Evolutionary conservation across 768 basidiomycete species (phyloP), one percentile per base, ranked within the genome.

Genomic region (Solioccasus polychromus): DNA sequence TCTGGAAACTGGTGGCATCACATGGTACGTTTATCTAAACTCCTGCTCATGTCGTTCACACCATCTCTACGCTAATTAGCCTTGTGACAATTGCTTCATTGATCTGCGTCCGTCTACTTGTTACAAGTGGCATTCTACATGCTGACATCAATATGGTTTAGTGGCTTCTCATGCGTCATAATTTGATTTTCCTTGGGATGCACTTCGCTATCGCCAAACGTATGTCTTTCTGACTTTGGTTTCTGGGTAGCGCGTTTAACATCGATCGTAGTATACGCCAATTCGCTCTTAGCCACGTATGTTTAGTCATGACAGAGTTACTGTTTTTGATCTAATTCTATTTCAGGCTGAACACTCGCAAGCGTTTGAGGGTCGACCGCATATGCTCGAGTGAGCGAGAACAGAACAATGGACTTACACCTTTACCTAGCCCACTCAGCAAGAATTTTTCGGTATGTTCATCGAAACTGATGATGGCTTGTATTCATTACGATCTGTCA

Each of bases 1-100:
- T 0, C 66, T 80, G 25, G 79, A 80, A 52, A 77, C 72, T 14
- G 79, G 78, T 31, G 58, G 71, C 3, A 35, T 79, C 17, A 79
- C 79, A 20, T 71, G 70, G 72, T 71, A 45, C 4, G 51, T 44
- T 23, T 7, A 12, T 19, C 19, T 1, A 1, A 26, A 29, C 5
- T 3, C 2, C 10, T n/a, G 7, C 24, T 43, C 4, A 6, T 39
- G 3, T 4, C 0, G 11, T 44, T 62, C 10, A 54, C 18, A 12
- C 28, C 8, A 28, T 28, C 8, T 28, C 2, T 20, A 3, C 25
- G 5, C 35, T 7, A 20, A 28, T 36, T 30, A 66, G 64, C 19
- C 42, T 67, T 18, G 66, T 66, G 2, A 66, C 64, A 11, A 53
- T 66, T 2, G 58, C 66, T n/a, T 66, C 64, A 7, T 45, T 66